These are phyloP conservation scores for Globisporangium heterothallicum DNA, from an alignment of 352 stramenopile genomes.

Conservation along the genomic window DNA sequence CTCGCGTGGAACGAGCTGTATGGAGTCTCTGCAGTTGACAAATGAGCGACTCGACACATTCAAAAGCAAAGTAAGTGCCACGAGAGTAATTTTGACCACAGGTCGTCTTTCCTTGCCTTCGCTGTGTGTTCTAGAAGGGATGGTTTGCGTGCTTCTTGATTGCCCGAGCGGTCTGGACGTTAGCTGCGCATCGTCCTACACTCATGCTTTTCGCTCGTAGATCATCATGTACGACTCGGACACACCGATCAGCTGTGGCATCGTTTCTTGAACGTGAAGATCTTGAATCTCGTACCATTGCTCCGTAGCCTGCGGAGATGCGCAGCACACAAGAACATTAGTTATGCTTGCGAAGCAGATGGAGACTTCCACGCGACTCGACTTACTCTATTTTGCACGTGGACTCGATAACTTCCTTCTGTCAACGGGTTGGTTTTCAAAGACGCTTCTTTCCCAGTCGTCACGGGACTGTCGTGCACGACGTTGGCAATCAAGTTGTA, in stretches of 20 bases:
- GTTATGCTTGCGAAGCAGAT: not conserved
- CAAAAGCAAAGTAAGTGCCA: not conserved
- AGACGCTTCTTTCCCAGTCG: constrained; percentile 86
- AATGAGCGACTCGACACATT: constrained; percentile 1
- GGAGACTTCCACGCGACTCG: not conserved
- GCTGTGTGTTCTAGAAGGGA: not conserved
- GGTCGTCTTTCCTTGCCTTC: constrained; percentile 1
- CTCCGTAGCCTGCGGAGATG: constrained; percentile 79
- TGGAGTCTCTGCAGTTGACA: constrained; percentile 46
- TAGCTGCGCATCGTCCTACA: not conserved
- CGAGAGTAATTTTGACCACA: not conserved
- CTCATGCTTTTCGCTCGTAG: constrained; percentile 79
- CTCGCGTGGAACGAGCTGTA: constrained; percentile 65
- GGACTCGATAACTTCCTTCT: constrained; percentile 95
- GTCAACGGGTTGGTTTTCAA: constrained; percentile 91
- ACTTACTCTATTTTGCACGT: constrained; percentile 91
- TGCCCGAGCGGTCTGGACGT: not conserved
- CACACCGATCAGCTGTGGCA: constrained; percentile 97
- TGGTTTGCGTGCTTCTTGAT: not conserved
- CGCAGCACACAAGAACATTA: not conserved
- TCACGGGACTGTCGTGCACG: constrained; percentile 93
- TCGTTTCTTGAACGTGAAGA: constrained; percentile 95
- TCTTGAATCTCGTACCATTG: constrained; percentile 99
- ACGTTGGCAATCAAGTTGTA: constrained; percentile 99
- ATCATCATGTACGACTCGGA: constrained; percentile 92